Percentiles rank a stretch among this genome's conserved stretches.
Evolutionary conservation across 345 rosid species (phyloP).

Genomic region (Kernera saxatilis): DNA sequence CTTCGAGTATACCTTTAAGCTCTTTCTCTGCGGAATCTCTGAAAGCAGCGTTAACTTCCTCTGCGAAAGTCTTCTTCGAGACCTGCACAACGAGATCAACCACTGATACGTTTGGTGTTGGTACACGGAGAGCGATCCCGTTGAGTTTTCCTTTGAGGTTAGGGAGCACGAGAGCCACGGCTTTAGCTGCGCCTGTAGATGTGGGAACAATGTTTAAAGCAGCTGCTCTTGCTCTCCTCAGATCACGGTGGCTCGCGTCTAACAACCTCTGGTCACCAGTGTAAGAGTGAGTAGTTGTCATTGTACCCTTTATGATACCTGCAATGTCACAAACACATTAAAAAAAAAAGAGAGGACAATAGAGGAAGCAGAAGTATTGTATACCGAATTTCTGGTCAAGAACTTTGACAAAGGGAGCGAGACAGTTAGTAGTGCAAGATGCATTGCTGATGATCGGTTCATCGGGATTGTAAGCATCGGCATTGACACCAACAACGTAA

Average conservation of each 20-base stretch:
- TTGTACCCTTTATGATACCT: constrained; percentile 97
- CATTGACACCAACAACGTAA: constrained; percentile 91
- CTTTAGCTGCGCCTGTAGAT: constrained; percentile 95
- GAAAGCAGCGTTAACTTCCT: constrained; percentile 91
- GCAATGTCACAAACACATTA: background rate
- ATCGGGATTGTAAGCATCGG: constrained; percentile 55
- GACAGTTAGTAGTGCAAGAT: constrained; percentile 97
- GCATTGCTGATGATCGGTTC: constrained; percentile 95
- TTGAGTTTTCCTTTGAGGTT: constrained; percentile 87
- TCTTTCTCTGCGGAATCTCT: constrained; percentile 78
- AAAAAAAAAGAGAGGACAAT: background rate
- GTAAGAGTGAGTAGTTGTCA: constrained; percentile 99
- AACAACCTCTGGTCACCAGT: constrained; percentile 94
- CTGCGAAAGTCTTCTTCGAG: constrained; percentile 85
- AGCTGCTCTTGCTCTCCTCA: constrained; percentile 96
- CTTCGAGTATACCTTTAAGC: constrained; percentile 73
- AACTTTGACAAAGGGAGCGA: constrained; percentile 98
- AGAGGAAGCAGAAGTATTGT: background rate
- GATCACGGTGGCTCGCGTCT: constrained; percentile 94
- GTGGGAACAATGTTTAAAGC: constrained; percentile 95
- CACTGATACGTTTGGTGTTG: constrained; percentile 93
- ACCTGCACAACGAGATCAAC: constrained; percentile 94
- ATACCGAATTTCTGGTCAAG: constrained; percentile 93
- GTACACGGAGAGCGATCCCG: constrained; percentile 94
- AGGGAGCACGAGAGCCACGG: constrained; percentile 93